phyloP scores from a whole-genome alignment of 2,329 filamentous ascomycete genomes.

The Penicillium paneum region DNA sequence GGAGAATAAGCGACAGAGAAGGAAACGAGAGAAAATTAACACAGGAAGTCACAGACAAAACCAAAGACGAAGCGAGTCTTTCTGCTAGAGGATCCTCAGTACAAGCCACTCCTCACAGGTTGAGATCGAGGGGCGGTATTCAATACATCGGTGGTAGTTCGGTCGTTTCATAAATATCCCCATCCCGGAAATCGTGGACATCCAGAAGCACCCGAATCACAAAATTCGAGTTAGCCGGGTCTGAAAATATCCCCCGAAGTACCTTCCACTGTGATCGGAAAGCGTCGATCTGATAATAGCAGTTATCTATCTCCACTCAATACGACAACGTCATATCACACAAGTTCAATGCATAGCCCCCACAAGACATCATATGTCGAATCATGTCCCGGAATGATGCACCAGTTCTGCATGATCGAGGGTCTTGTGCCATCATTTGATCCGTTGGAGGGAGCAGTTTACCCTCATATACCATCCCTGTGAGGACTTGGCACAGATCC shows the following conservation, averaged over 20 bases:
- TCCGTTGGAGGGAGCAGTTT: neutral
- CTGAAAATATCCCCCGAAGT: neutral
- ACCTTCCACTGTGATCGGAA: neutral
- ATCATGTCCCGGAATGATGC: neutral
- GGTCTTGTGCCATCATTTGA: neutral
- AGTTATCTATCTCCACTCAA: neutral
- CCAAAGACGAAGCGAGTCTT: neutral
- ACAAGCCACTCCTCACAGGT: neutral
- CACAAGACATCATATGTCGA: neutral
- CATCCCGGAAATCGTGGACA: neutral
- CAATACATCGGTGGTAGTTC: neutral
- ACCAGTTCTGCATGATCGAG: neutral
- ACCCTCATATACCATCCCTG: neutral
- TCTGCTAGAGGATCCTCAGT: neutral
- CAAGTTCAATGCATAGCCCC: neutral
- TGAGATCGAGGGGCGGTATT: neutral
- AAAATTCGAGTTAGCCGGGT: neutral
- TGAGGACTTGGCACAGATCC: neutral
- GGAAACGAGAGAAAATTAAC: neutral
- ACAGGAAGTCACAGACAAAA: neutral
- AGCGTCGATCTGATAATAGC: neutral
- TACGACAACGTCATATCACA: neutral
- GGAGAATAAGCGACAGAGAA: neutral
- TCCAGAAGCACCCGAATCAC: neutral
- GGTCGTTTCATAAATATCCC: neutral